phyloP scores from a whole-genome alignment of 495 filamentous ascomycete genomes.

The Neurospora sp. region DNA sequence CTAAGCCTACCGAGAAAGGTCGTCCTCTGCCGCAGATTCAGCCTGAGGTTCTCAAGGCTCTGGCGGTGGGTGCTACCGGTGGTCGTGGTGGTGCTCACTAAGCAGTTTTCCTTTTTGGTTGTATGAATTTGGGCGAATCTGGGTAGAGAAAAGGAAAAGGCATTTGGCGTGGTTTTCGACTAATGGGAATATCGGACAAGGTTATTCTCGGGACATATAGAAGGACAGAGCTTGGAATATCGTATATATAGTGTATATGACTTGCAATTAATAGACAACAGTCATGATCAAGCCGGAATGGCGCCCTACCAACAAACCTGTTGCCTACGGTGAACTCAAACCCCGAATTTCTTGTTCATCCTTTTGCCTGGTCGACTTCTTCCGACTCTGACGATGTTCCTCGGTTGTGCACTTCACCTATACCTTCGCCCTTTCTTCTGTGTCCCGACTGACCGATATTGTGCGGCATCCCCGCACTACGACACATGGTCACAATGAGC shows the following conservation, averaged over 20 bases:
- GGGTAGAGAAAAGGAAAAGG: not conserved
- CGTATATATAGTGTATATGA: not conserved
- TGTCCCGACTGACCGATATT: not conserved
- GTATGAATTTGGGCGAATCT: not conserved
- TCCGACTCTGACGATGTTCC: no score
- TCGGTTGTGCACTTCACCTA: not conserved
- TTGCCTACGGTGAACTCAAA: not conserved
- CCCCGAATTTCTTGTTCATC: no score
- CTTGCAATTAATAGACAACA: not conserved
- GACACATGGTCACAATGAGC: not conserved
- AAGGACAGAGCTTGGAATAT: not conserved
- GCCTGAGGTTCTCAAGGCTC: slow-evolving; percentile 42
- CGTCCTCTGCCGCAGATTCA: slow-evolving; percentile 41
- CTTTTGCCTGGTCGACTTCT: no score
- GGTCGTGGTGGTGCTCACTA: slow-evolving; percentile 21
- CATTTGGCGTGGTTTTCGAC: not conserved
- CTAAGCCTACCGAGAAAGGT: slow-evolving; percentile 37
- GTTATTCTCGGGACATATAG: not conserved
- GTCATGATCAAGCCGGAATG: not conserved
- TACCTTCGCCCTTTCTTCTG: not conserved
- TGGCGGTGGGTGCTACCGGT: slow-evolving; percentile 15
- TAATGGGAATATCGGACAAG: not conserved
- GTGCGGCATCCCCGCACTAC: not conserved
- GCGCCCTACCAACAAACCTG: not conserved
- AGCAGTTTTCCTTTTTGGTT: slow-evolving; percentile 6